Evolutionary conservation across 1,284 basidiomycete genomes (phyloP).

Genomic region (Boletellus deceptivus): DNA sequence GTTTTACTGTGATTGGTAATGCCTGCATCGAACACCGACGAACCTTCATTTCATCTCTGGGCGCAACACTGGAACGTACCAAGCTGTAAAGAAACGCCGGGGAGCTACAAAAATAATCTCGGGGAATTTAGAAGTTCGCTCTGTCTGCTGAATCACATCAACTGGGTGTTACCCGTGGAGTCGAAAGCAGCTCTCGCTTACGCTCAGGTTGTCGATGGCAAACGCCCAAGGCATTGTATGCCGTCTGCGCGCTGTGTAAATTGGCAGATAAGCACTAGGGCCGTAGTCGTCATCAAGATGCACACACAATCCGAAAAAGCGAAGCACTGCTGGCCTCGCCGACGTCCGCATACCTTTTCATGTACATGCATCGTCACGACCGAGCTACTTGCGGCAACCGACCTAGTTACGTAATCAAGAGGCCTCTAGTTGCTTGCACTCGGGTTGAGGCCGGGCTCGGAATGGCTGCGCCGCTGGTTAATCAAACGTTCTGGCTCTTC

Average conservation of each 20-base stretch:
- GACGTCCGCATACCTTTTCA: no score
- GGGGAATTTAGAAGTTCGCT: not conserved
- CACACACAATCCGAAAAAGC: not conserved
- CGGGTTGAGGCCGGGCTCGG: constrained; percentile 3
- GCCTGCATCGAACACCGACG: not conserved
- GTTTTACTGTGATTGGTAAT: not conserved
- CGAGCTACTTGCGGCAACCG: not conserved
- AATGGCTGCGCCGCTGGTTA: constrained; percentile 15
- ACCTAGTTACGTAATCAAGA: constrained; percentile 14
- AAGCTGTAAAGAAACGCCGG: constrained; percentile 27
- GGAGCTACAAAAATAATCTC: not conserved
- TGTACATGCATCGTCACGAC: not conserved
- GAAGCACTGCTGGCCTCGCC: not conserved
- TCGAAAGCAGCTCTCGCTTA: not conserved
- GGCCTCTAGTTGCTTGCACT: not conserved
- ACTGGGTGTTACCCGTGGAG: not conserved
- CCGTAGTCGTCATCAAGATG: not conserved
- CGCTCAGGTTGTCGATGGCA: not conserved
- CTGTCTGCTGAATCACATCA: not conserved
- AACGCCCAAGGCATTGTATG: not conserved
- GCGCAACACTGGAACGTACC: constrained; percentile 22
- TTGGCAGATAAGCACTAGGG: not conserved
- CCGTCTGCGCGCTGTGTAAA: constrained; percentile 1
- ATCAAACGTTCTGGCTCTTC: constrained; percentile 7
- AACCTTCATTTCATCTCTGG: constrained; percentile 4